A percentile compares a stretch with the other conserved stretches of the same genome.
phyloP scores from a whole-genome alignment of 2,329 filamentous ascomycete species.

The Madurella fahalii region DNA sequence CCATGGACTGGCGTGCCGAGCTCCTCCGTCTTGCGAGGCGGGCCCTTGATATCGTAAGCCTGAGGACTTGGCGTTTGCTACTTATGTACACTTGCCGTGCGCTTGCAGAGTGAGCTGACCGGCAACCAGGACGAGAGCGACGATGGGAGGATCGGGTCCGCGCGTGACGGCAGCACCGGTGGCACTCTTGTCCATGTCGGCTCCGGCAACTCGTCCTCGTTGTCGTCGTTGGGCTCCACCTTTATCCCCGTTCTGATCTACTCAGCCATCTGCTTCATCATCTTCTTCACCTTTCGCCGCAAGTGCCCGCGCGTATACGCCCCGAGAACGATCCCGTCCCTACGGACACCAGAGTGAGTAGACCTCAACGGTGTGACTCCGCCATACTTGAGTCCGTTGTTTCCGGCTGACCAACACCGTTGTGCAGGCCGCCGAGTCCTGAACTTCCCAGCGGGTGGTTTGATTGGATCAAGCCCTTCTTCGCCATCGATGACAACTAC shows the following conservation, averaged over 20 bases:
- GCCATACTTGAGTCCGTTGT: background rate
- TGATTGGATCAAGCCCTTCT: slow-evolving; percentile 60
- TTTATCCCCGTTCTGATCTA: slow-evolving; percentile 50
- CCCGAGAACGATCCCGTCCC: slow-evolving; percentile 49
- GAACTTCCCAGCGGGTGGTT: slow-evolving; percentile 53
- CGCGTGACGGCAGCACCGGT: slow-evolving; percentile 39
- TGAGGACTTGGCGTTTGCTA: background rate
- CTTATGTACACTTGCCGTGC: background rate
- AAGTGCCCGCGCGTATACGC: slow-evolving; percentile 52
- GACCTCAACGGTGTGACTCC: too few species aligned
- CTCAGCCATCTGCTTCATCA: slow-evolving; percentile 44
- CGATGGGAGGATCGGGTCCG: slow-evolving; percentile 42
- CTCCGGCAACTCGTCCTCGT: slow-evolving; percentile 38
- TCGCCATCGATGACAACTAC: slow-evolving; percentile 67
- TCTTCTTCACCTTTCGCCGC: slow-evolving; percentile 49
- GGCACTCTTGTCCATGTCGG: slow-evolving; percentile 36
- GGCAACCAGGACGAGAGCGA: slow-evolving; percentile 26
- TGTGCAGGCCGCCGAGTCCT: slow-evolving; percentile 50
- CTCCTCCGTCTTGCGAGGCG: slow-evolving; percentile 2
- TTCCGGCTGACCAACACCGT: background rate
- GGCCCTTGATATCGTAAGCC: slow-evolving; percentile 4
- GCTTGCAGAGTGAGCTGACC: background rate
- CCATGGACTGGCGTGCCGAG: background rate
- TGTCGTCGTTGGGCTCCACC: slow-evolving; percentile 44
- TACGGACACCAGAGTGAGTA: slow-evolving; percentile 51